Evolutionary conservation across 78 protist genomes (phyloP), one percentile per base, ranked within the genome.

Genomic region (Monosiga brevicollis): DNA sequence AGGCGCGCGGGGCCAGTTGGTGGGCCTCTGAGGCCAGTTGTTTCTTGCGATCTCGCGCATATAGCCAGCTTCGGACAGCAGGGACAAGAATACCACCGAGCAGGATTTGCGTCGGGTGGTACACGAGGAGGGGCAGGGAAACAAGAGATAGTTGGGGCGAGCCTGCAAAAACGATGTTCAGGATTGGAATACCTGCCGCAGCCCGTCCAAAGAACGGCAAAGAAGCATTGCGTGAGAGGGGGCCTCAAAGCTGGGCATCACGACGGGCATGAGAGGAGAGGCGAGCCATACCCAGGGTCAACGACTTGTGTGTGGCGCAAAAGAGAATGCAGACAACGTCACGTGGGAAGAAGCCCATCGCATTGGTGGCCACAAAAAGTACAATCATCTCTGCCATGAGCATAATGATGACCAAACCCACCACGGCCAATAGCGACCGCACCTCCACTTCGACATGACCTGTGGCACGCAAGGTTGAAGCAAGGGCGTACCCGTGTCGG

Each of bases 301-400:
- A 39, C 32, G 83, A 79, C 73, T 79, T 79, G 83, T 79, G 83
- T 26, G 55, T 41, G 55, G 77, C 29, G 23, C 83, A 79, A 39
- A 40, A 79, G 38, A 79, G 3, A 24, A 23, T 2, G 73, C 38
- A 3, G 9, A 79, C 73, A n/a, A 79, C 70, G 38, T 79, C 83
- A 70, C 38, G 70, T 6, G 35, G 39, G 15, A 70, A 42, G 39
- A 79, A 79, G 83, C 22, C 83, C 41, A 40, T 3, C 26, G 41
- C 24, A 70, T 6, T 20, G 35, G 81, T 6, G 54, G 23, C 41
- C 34, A 78, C 81, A 78, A 78, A 20, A n/a, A n/a, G n/a, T n/a
- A n/a, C n/a, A n/a, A n/a, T n/a, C n/a, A n/a, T n/a, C n/a, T n/a
- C n/a, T n/a, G n/a, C n/a, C n/a, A n/a, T n/a, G n/a, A n/a, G n/a